Base-by-base conservation (phyloP, 2,329 filamentous ascomycete species). In the Albifimbria verrucaria region DNA sequence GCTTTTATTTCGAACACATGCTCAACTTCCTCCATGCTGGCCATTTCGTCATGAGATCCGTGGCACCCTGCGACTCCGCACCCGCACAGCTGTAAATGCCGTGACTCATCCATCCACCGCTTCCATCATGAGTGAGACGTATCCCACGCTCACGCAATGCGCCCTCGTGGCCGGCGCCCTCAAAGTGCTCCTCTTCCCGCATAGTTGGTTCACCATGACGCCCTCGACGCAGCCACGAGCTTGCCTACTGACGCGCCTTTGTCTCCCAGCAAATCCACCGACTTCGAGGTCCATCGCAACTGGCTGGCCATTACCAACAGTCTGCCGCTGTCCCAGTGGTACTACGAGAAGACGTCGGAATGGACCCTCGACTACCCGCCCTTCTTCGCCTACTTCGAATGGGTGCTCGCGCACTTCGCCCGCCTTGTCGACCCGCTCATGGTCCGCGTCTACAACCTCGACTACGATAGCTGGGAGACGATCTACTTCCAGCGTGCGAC, bases 291-390 rank as follows among this genome's bases (percentile, higher is more conserved):
- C 52, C 94, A 99, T 74, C 87, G 94, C 60, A 99, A 99, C 77
- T 99, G 94, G 94, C 85, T 99, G 41, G 94, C 94, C 58, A 91
- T 97, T 62, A 97, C 94, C 4, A 81, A 96, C 73, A 96, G 89
- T 56, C 80, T 97, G 20, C 90, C 93, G 3, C 74, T 92, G 49
- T 85, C 89, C 70, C 80, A 95, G 61, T 99, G 94, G 94, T 99
- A 99, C 74, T 92, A 88, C 68, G 94, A 99, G 79, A 88, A 92
- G 75, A 96, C 92, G 2, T 99, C 94, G 54, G 91, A 97, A 90
- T 99, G 94, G 94, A 99, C 94, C 0, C 87, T 99, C 66, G 94
- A 99, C 75, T 99, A 99, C 69, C 94, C 94, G 26, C 94, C 94
- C 7, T 97, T 97, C 75, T 99, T 99, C 68, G 94, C 94, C 61